Evolutionary conservation across 345 rosid species (phyloP).

Genomic region (Brassica carinata): DNA sequence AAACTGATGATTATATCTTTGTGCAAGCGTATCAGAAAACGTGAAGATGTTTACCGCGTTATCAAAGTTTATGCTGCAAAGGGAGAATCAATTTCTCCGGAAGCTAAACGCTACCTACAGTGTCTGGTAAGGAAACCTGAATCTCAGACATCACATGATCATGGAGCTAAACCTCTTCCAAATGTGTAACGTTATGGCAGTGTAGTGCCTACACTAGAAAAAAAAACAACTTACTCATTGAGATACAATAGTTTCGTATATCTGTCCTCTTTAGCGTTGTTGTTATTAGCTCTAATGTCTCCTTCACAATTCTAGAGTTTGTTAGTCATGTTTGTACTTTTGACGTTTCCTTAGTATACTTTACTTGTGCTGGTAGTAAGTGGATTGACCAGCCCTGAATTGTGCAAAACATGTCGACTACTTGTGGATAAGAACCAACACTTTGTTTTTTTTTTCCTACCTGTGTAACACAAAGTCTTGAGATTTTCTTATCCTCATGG

Average conservation of each 20-base stretch:
- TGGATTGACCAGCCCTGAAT: background rate
- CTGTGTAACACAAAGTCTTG: background rate
- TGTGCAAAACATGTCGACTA: background rate
- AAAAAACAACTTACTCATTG: too few relatives aligned
- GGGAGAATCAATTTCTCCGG: conserved; percentile 59
- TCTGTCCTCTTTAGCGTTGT: background rate
- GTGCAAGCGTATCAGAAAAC: conserved; percentile 65
- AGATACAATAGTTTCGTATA: background rate
- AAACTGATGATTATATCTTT: conserved; percentile 35
- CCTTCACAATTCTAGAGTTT: background rate
- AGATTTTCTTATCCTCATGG: conserved; percentile 3
- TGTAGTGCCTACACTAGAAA: background rate
- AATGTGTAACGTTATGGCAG: background rate
- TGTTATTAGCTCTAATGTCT: background rate
- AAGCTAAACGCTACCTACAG: conserved; percentile 61
- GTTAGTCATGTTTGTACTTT: background rate
- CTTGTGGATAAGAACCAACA: background rate
- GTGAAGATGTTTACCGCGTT: conserved; percentile 80
- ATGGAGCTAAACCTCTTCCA: background rate
- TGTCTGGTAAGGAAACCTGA: conserved; percentile 70
- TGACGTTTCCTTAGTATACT: background rate
- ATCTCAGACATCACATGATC: conserved; percentile 11
- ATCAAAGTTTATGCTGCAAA: conserved; percentile 65
- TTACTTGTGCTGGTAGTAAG: background rate
- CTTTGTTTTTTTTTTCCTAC: background rate